phyloP scores from a whole-genome alignment of 164 flowering plant genomes.

The Annona squamosa region DNA sequence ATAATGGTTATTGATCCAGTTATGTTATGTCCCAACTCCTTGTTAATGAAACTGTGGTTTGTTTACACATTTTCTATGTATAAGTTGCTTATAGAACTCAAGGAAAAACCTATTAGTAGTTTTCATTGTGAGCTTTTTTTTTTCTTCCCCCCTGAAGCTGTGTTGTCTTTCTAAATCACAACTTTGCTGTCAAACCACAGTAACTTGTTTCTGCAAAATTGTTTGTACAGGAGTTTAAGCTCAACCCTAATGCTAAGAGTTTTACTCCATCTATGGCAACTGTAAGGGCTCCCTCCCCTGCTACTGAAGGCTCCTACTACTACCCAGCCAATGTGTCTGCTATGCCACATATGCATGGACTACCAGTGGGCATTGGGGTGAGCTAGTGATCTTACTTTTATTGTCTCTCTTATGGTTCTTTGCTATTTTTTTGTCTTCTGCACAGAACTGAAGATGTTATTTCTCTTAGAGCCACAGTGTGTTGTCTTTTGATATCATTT shows the following conservation, averaged over 20 bases:
- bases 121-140: not conserved
- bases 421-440: not conserved
- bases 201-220: constrained; percentile 1
- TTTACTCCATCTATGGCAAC: constrained; percentile 58
- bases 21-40: not conserved
- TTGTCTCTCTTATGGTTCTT: not conserved
- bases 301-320: constrained; percentile 69
- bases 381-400: constrained; percentile 16
- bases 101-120: not conserved
- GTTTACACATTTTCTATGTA: too few species aligned
- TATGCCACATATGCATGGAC: constrained; percentile 60
- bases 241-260: constrained; percentile 95
- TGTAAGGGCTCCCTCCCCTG: constrained; percentile 64
- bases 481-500: too few species aligned
- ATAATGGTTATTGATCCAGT: not conserved
- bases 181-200: not conserved
- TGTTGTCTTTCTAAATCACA: not conserved
- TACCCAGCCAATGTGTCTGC: constrained; percentile 43
- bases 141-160: not conserved
- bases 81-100: not conserved
- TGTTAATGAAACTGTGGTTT: not conserved
- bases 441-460: not conserved
- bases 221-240: constrained; percentile 73
- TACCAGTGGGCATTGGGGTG: constrained; percentile 80
- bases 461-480: not conserved